Evolutionary conservation across 169 alveolate genomes (phyloP).

Genomic region (Cryptosporidium sp.): DNA sequence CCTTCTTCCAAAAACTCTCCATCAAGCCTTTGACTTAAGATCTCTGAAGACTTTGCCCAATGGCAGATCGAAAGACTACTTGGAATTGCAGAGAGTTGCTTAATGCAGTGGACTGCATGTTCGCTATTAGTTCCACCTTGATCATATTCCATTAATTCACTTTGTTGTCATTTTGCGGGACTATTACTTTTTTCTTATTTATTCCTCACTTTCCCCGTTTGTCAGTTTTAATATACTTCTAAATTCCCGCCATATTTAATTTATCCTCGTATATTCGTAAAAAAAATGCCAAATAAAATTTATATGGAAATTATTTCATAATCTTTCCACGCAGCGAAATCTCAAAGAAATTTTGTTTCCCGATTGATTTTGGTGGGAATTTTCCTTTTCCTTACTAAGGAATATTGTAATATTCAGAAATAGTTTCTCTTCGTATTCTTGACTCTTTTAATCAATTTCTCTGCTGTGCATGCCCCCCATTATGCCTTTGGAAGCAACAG

Average conservation of each 20-base stretch:
- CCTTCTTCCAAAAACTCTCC: constrained; percentile 3
- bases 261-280: background rate
- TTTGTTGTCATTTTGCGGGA: constrained; percentile 4
- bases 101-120: constrained; percentile 13
- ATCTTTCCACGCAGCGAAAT: background rate
- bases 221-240: too few species aligned
- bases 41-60: constrained; percentile 37
- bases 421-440: too few species aligned
- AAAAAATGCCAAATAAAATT: background rate
- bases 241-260: background rate
- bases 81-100: constrained; percentile 44
- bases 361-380: too few species aligned
- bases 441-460: background rate
- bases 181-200: background rate
- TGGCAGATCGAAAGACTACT: constrained; percentile 70
- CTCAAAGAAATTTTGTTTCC: background rate
- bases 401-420: background rate
- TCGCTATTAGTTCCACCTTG: background rate
- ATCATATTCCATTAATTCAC: constrained; percentile 35
- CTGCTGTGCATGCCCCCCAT: background rate
- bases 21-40: constrained; percentile 25
- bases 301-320: background rate
- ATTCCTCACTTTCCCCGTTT: constrained; percentile 1
- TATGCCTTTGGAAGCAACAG: constrained; percentile 16
- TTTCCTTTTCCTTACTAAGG: background rate